phyloP scores from a whole-genome alignment of 164 flowering plant genomes.

The Liquidambar formosana region DNA sequence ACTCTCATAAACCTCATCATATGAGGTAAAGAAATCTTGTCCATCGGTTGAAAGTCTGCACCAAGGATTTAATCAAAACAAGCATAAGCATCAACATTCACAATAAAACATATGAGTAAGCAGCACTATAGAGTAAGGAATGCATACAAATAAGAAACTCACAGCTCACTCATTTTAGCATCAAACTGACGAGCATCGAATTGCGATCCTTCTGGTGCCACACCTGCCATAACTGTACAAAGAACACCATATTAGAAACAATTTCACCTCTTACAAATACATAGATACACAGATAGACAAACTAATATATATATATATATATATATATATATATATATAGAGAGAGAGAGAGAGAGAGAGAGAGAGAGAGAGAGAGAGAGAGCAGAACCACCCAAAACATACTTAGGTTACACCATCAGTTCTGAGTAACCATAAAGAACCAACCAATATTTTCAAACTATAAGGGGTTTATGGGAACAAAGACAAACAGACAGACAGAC shows the following conservation, averaged over 20 bases:
- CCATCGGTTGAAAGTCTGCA: constrained; percentile 52
- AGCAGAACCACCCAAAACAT: too few relatives aligned
- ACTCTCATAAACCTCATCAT: constrained; percentile 71
- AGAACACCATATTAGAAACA: background rate
- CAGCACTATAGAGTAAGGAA: background rate
- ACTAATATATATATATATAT: background rate
- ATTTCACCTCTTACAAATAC: background rate
- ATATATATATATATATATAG: too few relatives aligned
- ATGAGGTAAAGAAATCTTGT: constrained; percentile 67
- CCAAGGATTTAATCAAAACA: background rate
- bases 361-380: too few relatives aligned
- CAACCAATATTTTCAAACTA: too few relatives aligned
- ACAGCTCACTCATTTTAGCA: constrained; percentile 59
- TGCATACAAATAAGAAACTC: constrained; percentile 14
- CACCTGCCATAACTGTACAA: constrained; percentile 50
- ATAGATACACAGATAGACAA: background rate
- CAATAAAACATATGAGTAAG: background rate
- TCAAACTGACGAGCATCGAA: constrained; percentile 59
- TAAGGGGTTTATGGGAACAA: too few relatives aligned
- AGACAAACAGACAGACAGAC: too few relatives aligned
- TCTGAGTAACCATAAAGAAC: too few relatives aligned
- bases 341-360: too few relatives aligned
- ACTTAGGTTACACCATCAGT: too few relatives aligned
- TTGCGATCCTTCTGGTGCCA: constrained; percentile 60
- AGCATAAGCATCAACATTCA: background rate